Conservation (phyloP, 495 filamentous ascomycete species). For the Penicillium roqueforti region DNA sequence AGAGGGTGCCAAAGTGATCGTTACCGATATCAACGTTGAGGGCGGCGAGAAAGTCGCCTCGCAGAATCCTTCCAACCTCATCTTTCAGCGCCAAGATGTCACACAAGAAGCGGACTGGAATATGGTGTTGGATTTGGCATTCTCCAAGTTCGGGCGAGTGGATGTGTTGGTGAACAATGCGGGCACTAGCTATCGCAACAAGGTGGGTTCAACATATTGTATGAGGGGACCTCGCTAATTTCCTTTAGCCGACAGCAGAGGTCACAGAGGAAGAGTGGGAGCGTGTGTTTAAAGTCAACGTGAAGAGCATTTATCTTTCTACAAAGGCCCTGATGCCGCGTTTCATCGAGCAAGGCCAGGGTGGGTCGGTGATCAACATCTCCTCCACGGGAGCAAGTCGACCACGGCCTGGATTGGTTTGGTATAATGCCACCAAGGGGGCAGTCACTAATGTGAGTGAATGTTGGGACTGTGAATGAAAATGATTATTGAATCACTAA, state of each 20-base stretch:
- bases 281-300: conserved; percentile 59
- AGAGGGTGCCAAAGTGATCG: conserved; percentile 55
- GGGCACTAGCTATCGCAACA: conserved; percentile 65
- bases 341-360: conserved; percentile 52
- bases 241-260: conserved; percentile 47
- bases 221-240: conserved; percentile 1
- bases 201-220: conserved; percentile 31
- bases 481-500: background rate
- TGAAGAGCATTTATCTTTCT: conserved; percentile 59
- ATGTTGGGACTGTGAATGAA: background rate
- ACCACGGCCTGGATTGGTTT: conserved; percentile 62
- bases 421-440: conserved; percentile 68
- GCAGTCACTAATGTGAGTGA: conserved; percentile 56
- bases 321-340: conserved; percentile 50
- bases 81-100: conserved; percentile 50
- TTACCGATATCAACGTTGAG: conserved; percentile 56
- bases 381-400: conserved; percentile 59
- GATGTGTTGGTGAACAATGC: conserved; percentile 68
- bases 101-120: conserved; percentile 50
- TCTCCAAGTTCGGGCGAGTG: conserved; percentile 47
- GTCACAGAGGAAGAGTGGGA: conserved; percentile 67
- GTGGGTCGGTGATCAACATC: conserved; percentile 62
- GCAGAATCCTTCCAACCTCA: conserved; percentile 35
- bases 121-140: conserved; percentile 39
- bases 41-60: conserved; percentile 45